Conservation (phyloP, 1,284 basidiomycete species). For the Meripilus lineatus region DNA sequence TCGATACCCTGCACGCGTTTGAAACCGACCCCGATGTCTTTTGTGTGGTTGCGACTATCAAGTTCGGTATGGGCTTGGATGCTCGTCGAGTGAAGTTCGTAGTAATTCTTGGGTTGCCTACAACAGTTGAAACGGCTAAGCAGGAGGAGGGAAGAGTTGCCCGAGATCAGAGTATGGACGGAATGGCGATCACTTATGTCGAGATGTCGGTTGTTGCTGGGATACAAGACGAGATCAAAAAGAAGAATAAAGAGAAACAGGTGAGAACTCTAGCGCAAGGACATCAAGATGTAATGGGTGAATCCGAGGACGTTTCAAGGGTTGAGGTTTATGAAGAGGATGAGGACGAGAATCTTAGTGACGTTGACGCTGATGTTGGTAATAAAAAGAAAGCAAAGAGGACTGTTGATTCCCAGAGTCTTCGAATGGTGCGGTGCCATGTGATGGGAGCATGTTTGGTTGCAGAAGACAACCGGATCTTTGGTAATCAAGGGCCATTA, state of each 20-base stretch:
- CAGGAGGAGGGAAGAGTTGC: conserved; percentile 20
- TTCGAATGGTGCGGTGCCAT: not conserved
- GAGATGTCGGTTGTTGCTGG: not conserved
- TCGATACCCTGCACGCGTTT: conserved; percentile 9
- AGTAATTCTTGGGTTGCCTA: conserved; percentile 19
- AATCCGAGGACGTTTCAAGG: too few species aligned
- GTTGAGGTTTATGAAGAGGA: too few species aligned
- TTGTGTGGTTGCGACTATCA: conserved; percentile 21
- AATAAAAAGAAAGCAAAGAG: not conserved
- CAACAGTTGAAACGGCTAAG: conserved; percentile 12
- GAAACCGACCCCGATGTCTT: conserved; percentile 12
- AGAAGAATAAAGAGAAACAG: too few species aligned
- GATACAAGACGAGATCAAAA: too few species aligned
- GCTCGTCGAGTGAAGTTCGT: conserved; percentile 16
- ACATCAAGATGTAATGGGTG: too few species aligned
- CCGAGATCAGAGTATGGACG: not conserved
- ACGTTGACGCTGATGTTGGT: not conserved
- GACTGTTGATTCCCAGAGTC: not conserved
- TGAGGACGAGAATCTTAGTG: not conserved
- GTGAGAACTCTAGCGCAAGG: too few species aligned
- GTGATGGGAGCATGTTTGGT: not conserved
- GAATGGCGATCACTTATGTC: not conserved
- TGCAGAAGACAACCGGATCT: too few species aligned
- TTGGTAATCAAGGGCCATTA: not conserved
- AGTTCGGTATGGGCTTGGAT: conserved; percentile 23